phyloP scores from a whole-genome alignment of 2,329 filamentous ascomycete genomes.

The Dactylellina sp. region DNA sequence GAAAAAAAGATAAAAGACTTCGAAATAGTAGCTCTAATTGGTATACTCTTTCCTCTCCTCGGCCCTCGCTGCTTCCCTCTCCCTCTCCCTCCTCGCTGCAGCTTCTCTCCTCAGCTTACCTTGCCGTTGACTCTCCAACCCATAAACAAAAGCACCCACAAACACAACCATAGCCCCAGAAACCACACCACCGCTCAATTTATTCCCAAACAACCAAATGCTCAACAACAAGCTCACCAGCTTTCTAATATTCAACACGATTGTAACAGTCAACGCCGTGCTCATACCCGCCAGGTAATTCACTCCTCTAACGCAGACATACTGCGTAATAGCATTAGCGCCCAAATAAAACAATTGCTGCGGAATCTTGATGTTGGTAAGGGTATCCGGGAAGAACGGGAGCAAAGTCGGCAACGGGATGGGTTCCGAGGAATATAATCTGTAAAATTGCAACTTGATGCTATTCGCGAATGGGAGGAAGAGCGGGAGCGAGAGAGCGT shows the following conservation, averaged over 20 bases:
- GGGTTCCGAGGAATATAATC: conserved; percentile 74
- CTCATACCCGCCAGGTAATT: conserved; percentile 90
- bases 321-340: conserved; percentile 87
- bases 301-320: conserved; percentile 93
- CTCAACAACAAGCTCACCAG: conserved; percentile 89
- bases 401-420: conserved; percentile 62
- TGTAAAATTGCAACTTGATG: conserved; percentile 73
- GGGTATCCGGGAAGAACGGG: conserved; percentile 62
- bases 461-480: conserved; percentile 78
- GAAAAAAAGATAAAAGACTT: neutral
- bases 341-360: conserved; percentile 77
- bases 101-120: conserved; percentile 54
- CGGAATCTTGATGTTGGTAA: conserved; percentile 67
- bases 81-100: conserved; percentile 32
- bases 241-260: conserved; percentile 95
- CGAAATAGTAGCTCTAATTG: conserved; percentile 15
- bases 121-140: conserved; percentile 70
- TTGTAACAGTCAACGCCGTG: conserved; percentile 93
- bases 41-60: conserved; percentile 52
- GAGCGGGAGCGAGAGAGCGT: conserved; percentile 78
- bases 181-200: conserved; percentile 79
- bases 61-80: conserved; percentile 17
- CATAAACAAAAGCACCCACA: conserved; percentile 89
- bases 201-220: conserved; percentile 93
- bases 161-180: conserved; percentile 88